A percentile compares a stretch with the other conserved stretches of the same genome.
These are phyloP conservation scores for Picea glauca DNA, from an alignment of 75 land plant species.

Conservation along the genomic window DNA sequence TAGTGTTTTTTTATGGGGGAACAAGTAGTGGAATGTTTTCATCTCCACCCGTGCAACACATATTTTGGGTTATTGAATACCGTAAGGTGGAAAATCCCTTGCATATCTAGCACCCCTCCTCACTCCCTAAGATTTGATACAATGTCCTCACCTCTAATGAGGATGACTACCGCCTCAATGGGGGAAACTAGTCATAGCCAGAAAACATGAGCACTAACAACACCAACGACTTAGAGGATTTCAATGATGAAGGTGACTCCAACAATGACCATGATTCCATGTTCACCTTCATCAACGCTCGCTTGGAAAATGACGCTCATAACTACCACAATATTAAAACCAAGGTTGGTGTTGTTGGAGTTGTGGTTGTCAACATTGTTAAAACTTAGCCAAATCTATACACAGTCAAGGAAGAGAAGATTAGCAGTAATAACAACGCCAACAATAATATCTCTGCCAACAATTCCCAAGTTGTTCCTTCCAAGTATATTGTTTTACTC, in stretches of 20 bases:
- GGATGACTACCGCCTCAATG: conserved; percentile 66
- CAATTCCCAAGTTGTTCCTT: conserved; percentile 20
- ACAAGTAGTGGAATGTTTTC: neutral
- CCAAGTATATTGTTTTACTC: conserved; percentile 11
- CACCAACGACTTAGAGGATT: conserved; percentile 24
- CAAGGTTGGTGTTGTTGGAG: neutral
- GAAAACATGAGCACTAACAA: conserved; percentile 32
- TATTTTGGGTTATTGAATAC: no score
- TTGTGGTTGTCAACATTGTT: neutral
- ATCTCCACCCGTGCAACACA: no score
- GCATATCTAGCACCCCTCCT: conserved; percentile 11
- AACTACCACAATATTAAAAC: neutral
- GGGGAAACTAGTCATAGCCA: conserved; percentile 22
- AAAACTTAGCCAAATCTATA: conserved; percentile 1
- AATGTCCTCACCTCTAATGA: conserved; percentile 63
- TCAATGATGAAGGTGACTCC: conserved; percentile 39
- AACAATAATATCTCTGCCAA: conserved; percentile 17
- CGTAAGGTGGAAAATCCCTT: no score
- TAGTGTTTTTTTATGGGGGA: conserved; percentile 58
- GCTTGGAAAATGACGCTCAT: conserved; percentile 35
- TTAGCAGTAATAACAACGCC: conserved; percentile 22
- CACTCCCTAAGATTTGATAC: conserved; percentile 31
- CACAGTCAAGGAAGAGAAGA: conserved; percentile 40
- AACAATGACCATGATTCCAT: conserved; percentile 53
- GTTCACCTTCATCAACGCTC: conserved; percentile 70